These are phyloP conservation scores for Pseudocercospora macadamiae DNA, from an alignment of 2,329 filamentous ascomycete genomes.

Conservation along the genomic window DNA sequence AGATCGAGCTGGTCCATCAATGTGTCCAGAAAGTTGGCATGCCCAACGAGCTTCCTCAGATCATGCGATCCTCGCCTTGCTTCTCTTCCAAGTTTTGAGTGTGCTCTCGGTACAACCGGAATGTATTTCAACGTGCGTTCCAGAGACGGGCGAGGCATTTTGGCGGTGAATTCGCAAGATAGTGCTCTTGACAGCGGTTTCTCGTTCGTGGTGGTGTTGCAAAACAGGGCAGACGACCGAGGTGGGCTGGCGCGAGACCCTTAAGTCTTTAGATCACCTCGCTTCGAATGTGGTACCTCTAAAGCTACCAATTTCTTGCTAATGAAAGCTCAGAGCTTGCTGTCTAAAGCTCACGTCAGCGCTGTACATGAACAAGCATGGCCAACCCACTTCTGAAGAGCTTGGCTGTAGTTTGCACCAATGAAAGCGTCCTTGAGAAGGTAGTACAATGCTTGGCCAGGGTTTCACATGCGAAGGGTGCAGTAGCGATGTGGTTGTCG, in stretches of 20 bases:
- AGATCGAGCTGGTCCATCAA: constrained; percentile 5
- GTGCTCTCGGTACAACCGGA: constrained; percentile 3
- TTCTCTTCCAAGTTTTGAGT: constrained; percentile 5
- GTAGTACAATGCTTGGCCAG: not conserved
- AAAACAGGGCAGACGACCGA: not conserved
- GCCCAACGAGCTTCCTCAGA: not conserved
- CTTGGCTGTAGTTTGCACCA: not conserved
- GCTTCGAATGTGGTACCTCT: not conserved
- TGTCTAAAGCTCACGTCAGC: constrained; percentile 5
- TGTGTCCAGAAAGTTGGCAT: constrained; percentile 6
- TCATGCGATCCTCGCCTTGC: constrained; percentile 6
- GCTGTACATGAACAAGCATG: not conserved
- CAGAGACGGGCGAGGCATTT: not conserved
- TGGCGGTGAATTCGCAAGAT: not conserved
- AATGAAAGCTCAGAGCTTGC: not conserved
- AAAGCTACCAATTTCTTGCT: not conserved
- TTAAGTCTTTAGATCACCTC: not conserved
- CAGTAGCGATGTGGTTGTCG: not conserved
- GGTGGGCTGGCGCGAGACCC: not conserved
- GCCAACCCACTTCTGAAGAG: not conserved
- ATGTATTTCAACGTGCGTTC: constrained; percentile 6
- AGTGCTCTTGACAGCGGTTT: not conserved
- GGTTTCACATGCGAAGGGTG: not conserved
- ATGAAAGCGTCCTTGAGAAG: not conserved
- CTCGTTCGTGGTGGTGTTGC: not conserved